phyloP scores from a whole-genome alignment of 2,329 filamentous ascomycete species.

The Dactylellina parvicollis region DNA sequence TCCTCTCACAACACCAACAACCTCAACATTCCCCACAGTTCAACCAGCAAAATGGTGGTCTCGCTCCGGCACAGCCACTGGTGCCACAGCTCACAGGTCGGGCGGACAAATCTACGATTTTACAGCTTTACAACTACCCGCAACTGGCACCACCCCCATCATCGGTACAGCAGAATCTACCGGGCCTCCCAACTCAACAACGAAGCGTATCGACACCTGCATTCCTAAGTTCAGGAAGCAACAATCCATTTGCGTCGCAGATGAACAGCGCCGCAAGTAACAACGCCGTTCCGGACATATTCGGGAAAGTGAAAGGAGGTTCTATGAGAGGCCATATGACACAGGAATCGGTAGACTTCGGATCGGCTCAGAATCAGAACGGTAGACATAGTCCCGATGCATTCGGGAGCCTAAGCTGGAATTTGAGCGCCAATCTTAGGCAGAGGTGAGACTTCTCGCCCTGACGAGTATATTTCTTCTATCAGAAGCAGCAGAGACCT shows the following conservation, averaged over 20 bases:
- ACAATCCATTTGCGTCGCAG: constrained; percentile 57
- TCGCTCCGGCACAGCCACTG: constrained; percentile 58
- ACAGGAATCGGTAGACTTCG: constrained; percentile 58
- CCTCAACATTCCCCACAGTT: constrained; percentile 59
- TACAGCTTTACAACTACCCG: constrained; percentile 76
- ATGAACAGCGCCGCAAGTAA: constrained; percentile 22
- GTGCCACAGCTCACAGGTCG: constrained; percentile 64
- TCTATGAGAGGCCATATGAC: constrained; percentile 55
- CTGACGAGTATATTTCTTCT: too few species aligned
- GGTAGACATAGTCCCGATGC: constrained; percentile 58
- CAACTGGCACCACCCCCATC: constrained; percentile 63
- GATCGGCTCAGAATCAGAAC: constrained; percentile 57
- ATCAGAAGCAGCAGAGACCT: constrained; percentile 13
- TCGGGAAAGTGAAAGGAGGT: constrained; percentile 17
- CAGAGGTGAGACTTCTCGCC: constrained; percentile 39
- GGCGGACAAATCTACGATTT: constrained; percentile 77
- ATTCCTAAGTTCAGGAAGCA: constrained; percentile 55
- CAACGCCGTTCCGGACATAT: constrained; percentile 5
- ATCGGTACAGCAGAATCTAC: constrained; percentile 31
- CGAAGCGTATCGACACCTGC: constrained; percentile 52
- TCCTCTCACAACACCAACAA: constrained; percentile 59
- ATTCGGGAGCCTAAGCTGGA: constrained; percentile 58
- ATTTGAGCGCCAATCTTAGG: constrained; percentile 54
- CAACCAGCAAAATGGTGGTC: constrained; percentile 59
- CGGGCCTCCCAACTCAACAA: constrained; percentile 35